Evolutionary conservation across 169 alveolate genomes (phyloP), one percentile per base, ranked within the genome.

Genomic region (Fabrea salina): DNA sequence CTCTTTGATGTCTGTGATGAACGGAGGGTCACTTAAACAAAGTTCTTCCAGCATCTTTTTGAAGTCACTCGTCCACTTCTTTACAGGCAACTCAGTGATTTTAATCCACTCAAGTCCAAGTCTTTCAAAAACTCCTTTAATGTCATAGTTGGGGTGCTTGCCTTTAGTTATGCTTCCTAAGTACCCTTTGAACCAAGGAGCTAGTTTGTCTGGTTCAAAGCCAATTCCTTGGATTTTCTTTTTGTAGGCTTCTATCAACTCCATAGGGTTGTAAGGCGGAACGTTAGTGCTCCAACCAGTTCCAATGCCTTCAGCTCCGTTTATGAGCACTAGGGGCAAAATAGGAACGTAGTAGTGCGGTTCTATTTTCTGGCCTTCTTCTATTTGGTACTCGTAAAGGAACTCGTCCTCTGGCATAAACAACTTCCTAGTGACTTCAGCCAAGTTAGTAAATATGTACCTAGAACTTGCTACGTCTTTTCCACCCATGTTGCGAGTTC

Each of bases 261-360:
- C 64, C 22, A 32, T 11, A 41, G 83, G 89, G 61, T 75, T 74
- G 70, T 74, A 81, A 50, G 47, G 59, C n/a, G 86, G 79, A 50
- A 86, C 84, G 51, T 72, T 83, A 19, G 96, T 90, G 13, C 95
- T 89, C 96, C 97, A 97, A 0, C 99, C 99, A 19, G 99, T 97
- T 32, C 99, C 99, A 25, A 97, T 99, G 50, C 99, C 99, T 68
- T 99, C 99, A 40, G 99, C 95, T 30, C 99, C 99, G 86, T 99
- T 99, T 47, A 98, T 97, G 16, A 99, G 93, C 35, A 96, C 97
- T 94, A 97, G 93, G 19, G 99, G 99, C 16, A 99, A 89, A 37
- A 98, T 97, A 8, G 99, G 99, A 0, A 96, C 93, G 87, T 98
- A 99, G 93, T 95, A 97, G 54, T 93, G 95, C 35, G 99, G 99